Conservation (phyloP, 2,329 filamentous ascomycete genomes). For the Thielaviopsis ethacetica region DNA sequence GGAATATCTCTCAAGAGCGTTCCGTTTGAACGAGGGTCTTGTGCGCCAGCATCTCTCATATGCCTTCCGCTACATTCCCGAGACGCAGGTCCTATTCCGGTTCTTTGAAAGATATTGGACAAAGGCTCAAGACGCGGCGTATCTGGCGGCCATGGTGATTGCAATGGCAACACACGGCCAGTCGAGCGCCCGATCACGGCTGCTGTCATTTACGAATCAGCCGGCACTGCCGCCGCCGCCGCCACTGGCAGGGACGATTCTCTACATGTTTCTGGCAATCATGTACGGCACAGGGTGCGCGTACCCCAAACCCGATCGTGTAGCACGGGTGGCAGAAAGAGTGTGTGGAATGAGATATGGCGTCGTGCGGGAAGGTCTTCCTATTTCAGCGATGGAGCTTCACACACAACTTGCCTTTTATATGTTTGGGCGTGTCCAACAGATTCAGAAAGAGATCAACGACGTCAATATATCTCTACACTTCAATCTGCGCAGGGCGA, state of each 20-base stretch:
- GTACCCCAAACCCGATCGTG: background rate
- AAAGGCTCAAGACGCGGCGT: background rate
- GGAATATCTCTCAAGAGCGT: background rate
- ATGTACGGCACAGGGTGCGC: background rate
- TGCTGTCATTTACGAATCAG: background rate
- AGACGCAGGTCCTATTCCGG: background rate
- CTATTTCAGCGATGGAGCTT: background rate
- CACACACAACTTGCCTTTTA: background rate
- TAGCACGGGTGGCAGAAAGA: background rate
- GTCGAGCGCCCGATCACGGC: too few relatives aligned
- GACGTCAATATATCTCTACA: too few relatives aligned
- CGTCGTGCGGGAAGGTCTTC: background rate
- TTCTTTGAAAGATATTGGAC: background rate
- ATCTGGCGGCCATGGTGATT: background rate
- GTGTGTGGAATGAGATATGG: background rate
- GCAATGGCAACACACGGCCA: background rate
- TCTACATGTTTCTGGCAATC: background rate
- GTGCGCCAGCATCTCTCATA: background rate
- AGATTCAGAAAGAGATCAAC: background rate
- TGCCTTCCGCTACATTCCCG: background rate
- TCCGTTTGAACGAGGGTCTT: background rate
- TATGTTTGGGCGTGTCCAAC: background rate
- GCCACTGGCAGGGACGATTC: background rate
- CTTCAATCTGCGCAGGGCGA: too few relatives aligned
- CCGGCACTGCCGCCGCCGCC: background rate